Conservation (phyloP, 305 asterid genomes). For the Withania somnifera region DNA sequence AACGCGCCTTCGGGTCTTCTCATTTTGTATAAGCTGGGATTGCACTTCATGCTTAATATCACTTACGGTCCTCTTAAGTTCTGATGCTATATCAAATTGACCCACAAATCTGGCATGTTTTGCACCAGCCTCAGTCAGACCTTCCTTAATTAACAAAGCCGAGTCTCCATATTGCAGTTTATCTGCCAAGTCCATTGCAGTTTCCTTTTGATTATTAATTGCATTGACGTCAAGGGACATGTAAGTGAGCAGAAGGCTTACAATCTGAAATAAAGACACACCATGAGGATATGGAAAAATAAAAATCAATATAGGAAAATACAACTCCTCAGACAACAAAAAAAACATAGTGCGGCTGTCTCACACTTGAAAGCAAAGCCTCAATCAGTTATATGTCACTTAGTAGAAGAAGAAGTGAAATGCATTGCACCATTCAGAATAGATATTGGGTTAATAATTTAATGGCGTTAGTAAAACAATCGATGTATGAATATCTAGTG, state of each 20-base stretch:
- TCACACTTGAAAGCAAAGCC: no score
- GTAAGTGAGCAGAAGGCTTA: conserved; percentile 47
- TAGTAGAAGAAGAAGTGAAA: no score
- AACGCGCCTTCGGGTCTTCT: conserved; percentile 81
- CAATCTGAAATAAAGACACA: conserved; percentile 44
- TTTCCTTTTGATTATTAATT: conserved; percentile 65
- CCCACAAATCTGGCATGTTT: conserved; percentile 63
- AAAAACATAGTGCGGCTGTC: neutral
- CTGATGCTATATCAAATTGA: conserved; percentile 60
- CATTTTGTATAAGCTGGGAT: conserved; percentile 84
- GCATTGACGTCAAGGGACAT: conserved; percentile 62
- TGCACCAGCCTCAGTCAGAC: conserved; percentile 76
- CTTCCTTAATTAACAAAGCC: conserved; percentile 60
- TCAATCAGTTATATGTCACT: no score
- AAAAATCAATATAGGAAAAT: neutral
- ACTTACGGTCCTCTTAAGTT: conserved; percentile 88
- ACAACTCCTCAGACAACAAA: neutral
- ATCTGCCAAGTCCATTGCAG: conserved; percentile 96
- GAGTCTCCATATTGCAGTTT: conserved; percentile 71
- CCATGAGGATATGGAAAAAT: neutral
- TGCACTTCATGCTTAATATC: conserved; percentile 95
- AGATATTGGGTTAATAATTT: no score
- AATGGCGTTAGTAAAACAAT: no score
- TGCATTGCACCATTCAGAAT: no score
- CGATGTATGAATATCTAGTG: no score